Base-by-base conservation (phyloP, 169 alveolate species). In the Plasmodium inui region DNA sequence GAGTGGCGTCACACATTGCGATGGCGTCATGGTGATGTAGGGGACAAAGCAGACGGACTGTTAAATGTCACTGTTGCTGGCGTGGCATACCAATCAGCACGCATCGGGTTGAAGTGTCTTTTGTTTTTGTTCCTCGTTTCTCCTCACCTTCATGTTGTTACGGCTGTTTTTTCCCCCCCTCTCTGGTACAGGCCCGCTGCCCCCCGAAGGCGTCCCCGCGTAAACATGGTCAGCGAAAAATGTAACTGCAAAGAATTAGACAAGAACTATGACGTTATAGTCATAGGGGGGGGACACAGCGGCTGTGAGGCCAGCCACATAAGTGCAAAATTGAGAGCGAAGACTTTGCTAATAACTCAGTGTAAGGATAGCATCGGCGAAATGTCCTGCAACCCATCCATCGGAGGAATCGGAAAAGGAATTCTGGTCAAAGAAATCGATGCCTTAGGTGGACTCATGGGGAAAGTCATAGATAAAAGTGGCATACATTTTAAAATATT, bases 271-370 rank as follows among this genome's bases (percentile, higher is more conserved):
- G 97, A 96, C 83, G 99, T 98, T 67, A 89, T 97, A 19, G 98
- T 98, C n/a, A 95, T 98, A 26, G 99, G 99, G 12, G 99, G 99
- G 6, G 99, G 99, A 22, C 99, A 98, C 86, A 97, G 98, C 7
- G 99, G 99, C 26, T 95, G 98, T 84, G 99, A 98, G 92, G 99
- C 99, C 12, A 99, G 99, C 9, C 93, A 95, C 44, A 99, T 98
- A 10, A 85, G 99, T 19, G 98, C 99, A 46, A 97, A 98, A 46
- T 83, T 96, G 14, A 98, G 98, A 6, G 99, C 98, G 0, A 92
- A 97, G 53, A 98, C 99, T 2, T 46, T 97, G 26, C 93, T 98
- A 28, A 93, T 98, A 50, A 98, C 99, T 5, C 96, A 98, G 73
- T 94, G 96, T 39, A 70, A 71, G 73, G 82, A 78, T 1, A 95